Base-by-base conservation (phyloP, 495 filamentous ascomycete genomes). In the Aspergillus conjunctus region DNA sequence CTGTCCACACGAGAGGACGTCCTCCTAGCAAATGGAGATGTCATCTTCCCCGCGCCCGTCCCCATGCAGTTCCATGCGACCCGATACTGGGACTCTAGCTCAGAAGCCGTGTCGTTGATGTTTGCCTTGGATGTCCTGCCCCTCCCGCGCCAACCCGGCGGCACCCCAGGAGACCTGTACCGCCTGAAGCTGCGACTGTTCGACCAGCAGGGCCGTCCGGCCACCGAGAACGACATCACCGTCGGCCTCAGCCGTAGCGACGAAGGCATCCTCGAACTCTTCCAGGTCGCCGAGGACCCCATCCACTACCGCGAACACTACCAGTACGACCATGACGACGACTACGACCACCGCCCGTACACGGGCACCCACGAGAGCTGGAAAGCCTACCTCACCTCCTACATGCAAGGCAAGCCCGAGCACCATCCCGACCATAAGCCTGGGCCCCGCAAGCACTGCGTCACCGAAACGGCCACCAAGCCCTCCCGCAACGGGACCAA, bases 171-270 rank as follows among this genome's bases (percentile, higher is more conserved):
- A n/a, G 66, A 65, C 5, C 60, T 72, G n/a, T 67, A 70, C 20
- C 66, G 62, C 12, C 60, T 75, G 9, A 65, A 63, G 9, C 26
- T 78, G 15, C 60, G 66, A 7, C 60, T 75, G 3, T 54, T 72
- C 41, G 68, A 74, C 51, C 48, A 55, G 20, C 61, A 68, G 3
- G 71, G 72, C 64, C 74, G 74, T 48, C 85, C 84, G 22, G 85
- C 87, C 45, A 84, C 84, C 56, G 83, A 87, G 67, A 81, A 87
- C 66, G 4, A 31, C 21, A 51, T 68, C 22, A 61, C 82, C 0
- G 73, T 88, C 2, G 81, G 77, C 31, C 68, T 88, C 7, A 68
- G 84, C 5, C 77, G 85, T 2, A 71, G 59, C 48, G 72, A 78
- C 14, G 80, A 68, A 37, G 69, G 63, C 0, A 58, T 58, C 5